These are phyloP conservation scores for Drosera spatulata DNA, from an alignment of 179 eudicot species.

Conservation along the genomic window DNA sequence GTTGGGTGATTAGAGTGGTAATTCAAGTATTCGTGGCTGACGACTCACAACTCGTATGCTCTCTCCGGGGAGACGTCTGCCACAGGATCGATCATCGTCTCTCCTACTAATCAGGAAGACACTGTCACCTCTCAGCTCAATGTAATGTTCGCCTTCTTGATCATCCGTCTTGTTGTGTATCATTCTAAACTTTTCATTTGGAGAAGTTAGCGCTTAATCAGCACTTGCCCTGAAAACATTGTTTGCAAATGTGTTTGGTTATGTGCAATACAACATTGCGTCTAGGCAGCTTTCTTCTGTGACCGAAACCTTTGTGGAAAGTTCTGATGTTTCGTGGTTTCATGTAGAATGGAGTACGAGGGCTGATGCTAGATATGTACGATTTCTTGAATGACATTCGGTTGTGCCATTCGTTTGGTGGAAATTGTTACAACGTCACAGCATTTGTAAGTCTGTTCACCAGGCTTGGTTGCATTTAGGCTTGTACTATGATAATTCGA, in stretches of 20 bases:
- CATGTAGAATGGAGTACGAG: conserved; percentile 86
- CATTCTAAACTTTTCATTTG: no score
- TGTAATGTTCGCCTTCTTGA: conserved; percentile 14
- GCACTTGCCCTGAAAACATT: no score
- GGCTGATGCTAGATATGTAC: conserved; percentile 96
- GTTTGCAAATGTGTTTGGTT: no score
- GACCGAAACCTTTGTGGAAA: no score
- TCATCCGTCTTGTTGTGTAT: no score
- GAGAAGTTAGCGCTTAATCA: no score
- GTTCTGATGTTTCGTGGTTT: neutral
- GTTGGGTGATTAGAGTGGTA: neutral
- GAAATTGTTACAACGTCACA: conserved; percentile 79
- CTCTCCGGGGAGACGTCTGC: conserved; percentile 48
- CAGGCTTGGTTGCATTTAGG: neutral
- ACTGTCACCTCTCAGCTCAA: conserved; percentile 65
- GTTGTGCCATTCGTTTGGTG: conserved; percentile 93
- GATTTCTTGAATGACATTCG: conserved; percentile 80
- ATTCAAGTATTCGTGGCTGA: conserved; percentile 72
- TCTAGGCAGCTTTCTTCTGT: no score
- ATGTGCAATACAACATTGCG: no score
- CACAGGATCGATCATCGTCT: conserved; percentile 45
- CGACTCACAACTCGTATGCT: conserved; percentile 79
- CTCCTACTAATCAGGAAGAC: conserved; percentile 85
- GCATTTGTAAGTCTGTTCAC: conserved; percentile 64
- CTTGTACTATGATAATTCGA: neutral